Evolutionary conservation across 352 stramenopile genomes (phyloP).

Genomic region (Saprolegnia parasitica): DNA sequence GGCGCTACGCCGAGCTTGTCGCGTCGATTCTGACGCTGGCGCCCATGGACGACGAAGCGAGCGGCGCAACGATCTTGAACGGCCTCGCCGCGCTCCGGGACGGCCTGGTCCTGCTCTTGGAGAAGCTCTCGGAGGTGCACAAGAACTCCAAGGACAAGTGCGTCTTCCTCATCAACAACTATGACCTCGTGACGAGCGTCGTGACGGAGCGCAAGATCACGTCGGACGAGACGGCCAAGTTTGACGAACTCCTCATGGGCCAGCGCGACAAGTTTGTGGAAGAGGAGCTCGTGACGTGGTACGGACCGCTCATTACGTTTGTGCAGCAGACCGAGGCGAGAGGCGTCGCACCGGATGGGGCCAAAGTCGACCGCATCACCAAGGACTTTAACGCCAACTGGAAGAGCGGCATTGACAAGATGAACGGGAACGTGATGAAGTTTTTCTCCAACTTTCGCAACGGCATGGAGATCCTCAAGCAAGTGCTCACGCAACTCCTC

Average conservation of each 20-base stretch:
- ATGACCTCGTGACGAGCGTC: slow-evolving; percentile 93
- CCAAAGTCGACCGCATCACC: slow-evolving; percentile 92
- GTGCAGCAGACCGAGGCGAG: slow-evolving; percentile 89
- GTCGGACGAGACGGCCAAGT: slow-evolving; percentile 92
- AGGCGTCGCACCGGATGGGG: slow-evolving; percentile 69
- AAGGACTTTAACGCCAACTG: slow-evolving; percentile 94
- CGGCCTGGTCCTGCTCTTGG: slow-evolving; percentile 73
- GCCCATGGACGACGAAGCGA: slow-evolving; percentile 76
- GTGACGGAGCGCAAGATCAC: slow-evolving; percentile 93
- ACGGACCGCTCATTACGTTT: slow-evolving; percentile 97
- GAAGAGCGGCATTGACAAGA: slow-evolving; percentile 95
- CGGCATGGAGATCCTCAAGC: slow-evolving; percentile 99
- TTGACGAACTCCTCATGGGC: slow-evolving; percentile 89
- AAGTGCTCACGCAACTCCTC: slow-evolving; percentile 96
- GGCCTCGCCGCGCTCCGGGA: slow-evolving; percentile 83
- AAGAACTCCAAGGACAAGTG: slow-evolving; percentile 89
- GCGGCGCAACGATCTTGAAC: slow-evolving; percentile 92
- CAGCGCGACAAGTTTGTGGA: slow-evolving; percentile 97
- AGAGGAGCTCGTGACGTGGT: slow-evolving; percentile 90
- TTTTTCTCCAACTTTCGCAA: slow-evolving; percentile 99
- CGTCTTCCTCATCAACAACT: slow-evolving; percentile 99
- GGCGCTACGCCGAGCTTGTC: slow-evolving; percentile 95
- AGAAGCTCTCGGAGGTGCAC: slow-evolving; percentile 89
- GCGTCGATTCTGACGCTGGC: slow-evolving; percentile 93
- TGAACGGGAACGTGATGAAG: slow-evolving; percentile 96